Evolutionary conservation across 2,329 filamentous ascomycete species (phyloP).

Genomic region (Zymoseptoria brevis): DNA sequence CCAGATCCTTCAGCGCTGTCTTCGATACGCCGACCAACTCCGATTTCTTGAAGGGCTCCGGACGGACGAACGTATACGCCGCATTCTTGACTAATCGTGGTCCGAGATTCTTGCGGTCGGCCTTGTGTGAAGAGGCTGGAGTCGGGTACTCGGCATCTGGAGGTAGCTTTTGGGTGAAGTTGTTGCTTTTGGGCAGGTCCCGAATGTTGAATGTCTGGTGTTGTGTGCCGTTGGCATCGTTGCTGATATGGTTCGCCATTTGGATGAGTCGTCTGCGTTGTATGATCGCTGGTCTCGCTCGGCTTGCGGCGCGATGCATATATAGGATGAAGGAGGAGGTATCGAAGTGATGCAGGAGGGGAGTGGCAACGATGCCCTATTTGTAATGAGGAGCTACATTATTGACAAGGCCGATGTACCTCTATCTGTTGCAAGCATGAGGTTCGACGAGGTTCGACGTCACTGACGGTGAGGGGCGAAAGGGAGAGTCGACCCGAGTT

Average conservation of each 20-base stretch:
- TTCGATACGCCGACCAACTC: conserved; percentile 76
- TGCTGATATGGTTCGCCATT: conserved; percentile 38
- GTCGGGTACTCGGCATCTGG: conserved; percentile 72
- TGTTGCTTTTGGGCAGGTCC: conserved; percentile 56
- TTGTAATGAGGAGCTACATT: neutral
- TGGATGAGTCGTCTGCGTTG: conserved; percentile 30
- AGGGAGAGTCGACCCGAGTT: neutral
- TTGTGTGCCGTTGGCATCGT: conserved; percentile 17
- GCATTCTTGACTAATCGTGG: conserved; percentile 80
- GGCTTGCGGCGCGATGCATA: conserved; percentile 16
- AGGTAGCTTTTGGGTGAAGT: conserved; percentile 60
- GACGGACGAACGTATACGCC: conserved; percentile 83
- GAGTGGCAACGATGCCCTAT: neutral
- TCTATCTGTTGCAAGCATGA: neutral
- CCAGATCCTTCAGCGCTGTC: conserved; percentile 72
- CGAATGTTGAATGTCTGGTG: conserved; percentile 32
- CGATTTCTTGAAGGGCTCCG: conserved; percentile 61
- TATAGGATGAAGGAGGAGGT: conserved; percentile 1
- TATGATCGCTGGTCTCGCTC: conserved; percentile 12
- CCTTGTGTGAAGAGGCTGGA: conserved; percentile 70
- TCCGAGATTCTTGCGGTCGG: conserved; percentile 65
- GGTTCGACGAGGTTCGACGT: neutral
- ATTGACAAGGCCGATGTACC: neutral
- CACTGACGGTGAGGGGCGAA: neutral
- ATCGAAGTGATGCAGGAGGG: neutral